A percentile compares a stretch with the other conserved stretches of the same genome.
Evolutionary conservation across 108 stramenopile species (phyloP).

Genomic region (Nannochloropsis gaditana): DNA sequence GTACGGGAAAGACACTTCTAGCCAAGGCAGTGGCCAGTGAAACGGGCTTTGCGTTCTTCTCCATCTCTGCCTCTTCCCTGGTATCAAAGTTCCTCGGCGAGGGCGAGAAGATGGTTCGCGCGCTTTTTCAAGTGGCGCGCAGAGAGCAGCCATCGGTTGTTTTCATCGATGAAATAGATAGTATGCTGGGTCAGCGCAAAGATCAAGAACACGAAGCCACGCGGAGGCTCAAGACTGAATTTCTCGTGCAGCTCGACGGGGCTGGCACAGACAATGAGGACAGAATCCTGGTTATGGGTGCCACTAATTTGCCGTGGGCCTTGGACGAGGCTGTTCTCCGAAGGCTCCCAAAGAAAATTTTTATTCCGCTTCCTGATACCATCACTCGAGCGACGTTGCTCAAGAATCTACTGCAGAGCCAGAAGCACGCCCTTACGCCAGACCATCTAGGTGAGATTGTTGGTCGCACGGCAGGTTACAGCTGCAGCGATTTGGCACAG

Average conservation of each 20-base stretch:
- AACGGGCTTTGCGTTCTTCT: constrained; percentile 97
- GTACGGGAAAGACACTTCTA: constrained; percentile 96
- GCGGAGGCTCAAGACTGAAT: constrained; percentile 91
- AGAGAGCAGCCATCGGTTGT: constrained; percentile 57
- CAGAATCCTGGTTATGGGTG: constrained; percentile 63
- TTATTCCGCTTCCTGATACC: constrained; percentile 65
- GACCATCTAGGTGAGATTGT: constrained; percentile 65
- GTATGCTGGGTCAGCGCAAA: constrained; percentile 55
- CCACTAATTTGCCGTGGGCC: constrained; percentile 87
- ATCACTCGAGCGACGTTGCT: constrained; percentile 63
- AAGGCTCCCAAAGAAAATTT: constrained; percentile 67
- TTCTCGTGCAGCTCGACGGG: constrained; percentile 87
- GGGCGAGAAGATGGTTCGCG: constrained; percentile 86
- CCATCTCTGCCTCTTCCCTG: constrained; percentile 65
- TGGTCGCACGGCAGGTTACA: constrained; percentile 14
- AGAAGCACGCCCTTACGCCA: constrained; percentile 65
- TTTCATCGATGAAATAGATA: constrained; percentile 88
- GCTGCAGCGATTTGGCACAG: constrained; percentile 73
- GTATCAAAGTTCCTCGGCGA: constrained; percentile 95
- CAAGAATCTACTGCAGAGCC: constrained; percentile 68
- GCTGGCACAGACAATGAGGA: constrained; percentile 44
- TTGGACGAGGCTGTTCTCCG: constrained; percentile 77
- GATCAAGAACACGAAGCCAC: constrained; percentile 73
- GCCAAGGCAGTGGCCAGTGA: constrained; percentile 97
- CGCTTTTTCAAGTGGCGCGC: constrained; percentile 63